These are phyloP conservation scores for Paratinospora sagittata DNA, from an alignment of 164 flowering plant species.

Conservation along the genomic window DNA sequence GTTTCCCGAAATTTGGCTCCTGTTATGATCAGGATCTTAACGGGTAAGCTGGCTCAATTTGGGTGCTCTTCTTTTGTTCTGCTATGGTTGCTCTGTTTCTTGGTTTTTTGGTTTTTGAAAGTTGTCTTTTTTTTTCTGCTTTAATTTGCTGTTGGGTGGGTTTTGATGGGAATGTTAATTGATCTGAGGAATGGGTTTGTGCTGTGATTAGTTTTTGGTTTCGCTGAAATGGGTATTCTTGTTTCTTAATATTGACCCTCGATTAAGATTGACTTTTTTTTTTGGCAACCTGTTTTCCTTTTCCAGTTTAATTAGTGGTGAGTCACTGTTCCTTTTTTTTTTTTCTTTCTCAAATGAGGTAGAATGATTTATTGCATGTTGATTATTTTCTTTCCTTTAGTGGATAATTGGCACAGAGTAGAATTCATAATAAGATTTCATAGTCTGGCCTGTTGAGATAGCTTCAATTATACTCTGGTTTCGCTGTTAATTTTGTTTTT, in stretches of 20 bases:
- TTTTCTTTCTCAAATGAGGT: background rate
- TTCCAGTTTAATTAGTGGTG: background rate
- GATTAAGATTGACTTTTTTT: background rate
- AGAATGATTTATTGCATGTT: background rate
- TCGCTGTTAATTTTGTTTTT: background rate
- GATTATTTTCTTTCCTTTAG: background rate
- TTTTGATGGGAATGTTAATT: background rate
- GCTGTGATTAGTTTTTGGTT: background rate
- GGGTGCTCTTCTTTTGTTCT: background rate
- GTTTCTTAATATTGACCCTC: background rate
- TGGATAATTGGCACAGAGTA: background rate
- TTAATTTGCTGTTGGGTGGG: background rate
- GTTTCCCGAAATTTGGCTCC: constrained; percentile 24
- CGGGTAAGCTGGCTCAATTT: constrained; percentile 26
- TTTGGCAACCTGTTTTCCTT: background rate
- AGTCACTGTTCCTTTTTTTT: background rate
- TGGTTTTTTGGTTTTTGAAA: background rate
- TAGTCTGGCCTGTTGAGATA: background rate
- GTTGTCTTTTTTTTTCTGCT: background rate
- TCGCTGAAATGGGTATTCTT: background rate
- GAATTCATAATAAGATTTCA: background rate
- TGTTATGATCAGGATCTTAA: constrained; percentile 16
- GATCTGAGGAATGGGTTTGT: background rate
- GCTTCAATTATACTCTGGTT: background rate
- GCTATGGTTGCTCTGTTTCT: background rate